Conservation (phyloP, 129 eudicot genomes). For the Ambrosia artemisiifolia region DNA sequence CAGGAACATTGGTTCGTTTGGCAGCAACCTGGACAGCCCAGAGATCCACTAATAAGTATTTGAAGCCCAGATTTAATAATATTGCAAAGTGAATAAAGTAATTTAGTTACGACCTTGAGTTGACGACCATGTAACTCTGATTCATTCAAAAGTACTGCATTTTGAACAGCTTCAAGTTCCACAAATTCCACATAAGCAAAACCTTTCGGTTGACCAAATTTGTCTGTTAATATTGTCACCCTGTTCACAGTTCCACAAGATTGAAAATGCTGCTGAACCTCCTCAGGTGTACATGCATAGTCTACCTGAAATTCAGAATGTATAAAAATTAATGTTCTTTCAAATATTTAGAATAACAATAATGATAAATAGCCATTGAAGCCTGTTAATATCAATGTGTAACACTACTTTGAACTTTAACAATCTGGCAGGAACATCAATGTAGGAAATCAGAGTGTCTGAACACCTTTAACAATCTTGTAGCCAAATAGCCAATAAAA, state of each 20-base stretch:
- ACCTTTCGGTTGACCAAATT: slow-evolving; percentile 91
- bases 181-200: slow-evolving; percentile 87
- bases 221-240: slow-evolving; percentile 86
- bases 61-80: neutral
- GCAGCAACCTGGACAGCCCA: slow-evolving; percentile 53
- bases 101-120: slow-evolving; percentile 54
- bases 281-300: slow-evolving; percentile 96
- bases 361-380: slow-evolving; percentile 4
- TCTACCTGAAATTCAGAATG: slow-evolving; percentile 58
- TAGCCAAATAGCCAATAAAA: too few relatives aligned
- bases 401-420: neutral
- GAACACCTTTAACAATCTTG: too few relatives aligned
- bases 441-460: neutral
- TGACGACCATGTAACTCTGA: slow-evolving; percentile 95
- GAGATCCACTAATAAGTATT: slow-evolving; percentile 11
- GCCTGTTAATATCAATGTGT: neutral
- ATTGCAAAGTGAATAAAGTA: slow-evolving; percentile 1
- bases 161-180: slow-evolving; percentile 74
- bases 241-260: slow-evolving; percentile 84
- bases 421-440: neutral
- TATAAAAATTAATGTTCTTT: slow-evolving; percentile 1
- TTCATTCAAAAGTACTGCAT: slow-evolving; percentile 68
- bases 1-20: slow-evolving; percentile 69
- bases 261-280: slow-evolving; percentile 88
- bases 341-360: neutral